Evolutionary conservation across 2,329 filamentous ascomycete species (phyloP), one percentile per base, ranked within the genome.

Genomic region (Nemania diffusa): DNA sequence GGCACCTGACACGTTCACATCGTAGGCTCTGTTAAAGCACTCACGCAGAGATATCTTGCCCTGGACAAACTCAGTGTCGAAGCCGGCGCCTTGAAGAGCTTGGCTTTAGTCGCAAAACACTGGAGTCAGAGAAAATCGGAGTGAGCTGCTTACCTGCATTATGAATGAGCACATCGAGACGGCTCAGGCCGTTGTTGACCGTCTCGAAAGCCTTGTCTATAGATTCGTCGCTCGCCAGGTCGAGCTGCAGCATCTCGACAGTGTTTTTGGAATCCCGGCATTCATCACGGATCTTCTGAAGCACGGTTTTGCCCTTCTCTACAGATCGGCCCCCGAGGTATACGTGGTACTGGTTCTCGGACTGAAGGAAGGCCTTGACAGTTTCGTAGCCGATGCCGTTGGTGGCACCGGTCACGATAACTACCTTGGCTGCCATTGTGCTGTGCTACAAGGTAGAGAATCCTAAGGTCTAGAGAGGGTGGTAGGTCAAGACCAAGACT

Each of bases 391-490:
- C 89, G 22, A 91, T 82, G 17, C 88, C 88, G 0, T 84, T 88
- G 71, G 89, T 90, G 67, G 81, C 87, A 40, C 88, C 88, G 1
- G 88, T 90, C 69, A 90, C 83, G 50, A 90, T 76, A n/a, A 89
- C 75, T 66, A 87, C 37, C n/a, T 53, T 62, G 17, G 11, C n/a
- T n/a, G n/a, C n/a, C n/a, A n/a, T n/a, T n/a, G n/a, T n/a, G n/a
- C n/a, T n/a, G n/a, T n/a, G n/a, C n/a, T n/a, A n/a, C n/a, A n/a
- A n/a, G n/a, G n/a, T n/a, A n/a, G n/a, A n/a, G n/a, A n/a, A n/a
- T n/a, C n/a, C n/a, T n/a, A n/a, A n/a, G n/a, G n/a, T n/a, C n/a
- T n/a, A n/a, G n/a, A n/a, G n/a, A n/a, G n/a, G n/a, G n/a, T n/a
- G n/a, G n/a, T n/a, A n/a, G n/a, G n/a, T n/a, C n/a, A n/a, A n/a